These are phyloP conservation scores for Fusarium sororula DNA, from an alignment of 2,329 filamentous ascomycete genomes.

Conservation along the genomic window DNA sequence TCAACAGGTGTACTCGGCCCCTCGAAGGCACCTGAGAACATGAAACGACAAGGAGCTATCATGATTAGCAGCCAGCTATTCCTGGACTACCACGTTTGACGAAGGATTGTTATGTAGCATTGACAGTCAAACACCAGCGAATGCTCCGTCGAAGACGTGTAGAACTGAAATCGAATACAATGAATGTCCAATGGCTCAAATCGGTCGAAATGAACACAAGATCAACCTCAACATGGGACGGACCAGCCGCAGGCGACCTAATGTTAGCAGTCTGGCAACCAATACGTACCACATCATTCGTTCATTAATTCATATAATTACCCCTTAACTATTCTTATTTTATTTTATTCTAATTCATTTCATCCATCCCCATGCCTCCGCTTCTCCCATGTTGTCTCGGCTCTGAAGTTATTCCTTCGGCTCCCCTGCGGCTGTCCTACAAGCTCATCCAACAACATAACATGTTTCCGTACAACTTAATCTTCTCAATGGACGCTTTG, in stretches of 20 bases:
- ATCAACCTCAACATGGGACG: conserved; percentile 22
- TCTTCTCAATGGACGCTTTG: background rate
- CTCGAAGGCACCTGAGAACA: conserved; percentile 3
- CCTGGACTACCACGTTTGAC: conserved; percentile 15
- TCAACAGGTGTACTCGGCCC: conserved; percentile 6
- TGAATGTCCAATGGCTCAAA: background rate
- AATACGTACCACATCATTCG: conserved; percentile 1
- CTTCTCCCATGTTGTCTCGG: background rate
- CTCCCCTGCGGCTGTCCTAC: background rate
- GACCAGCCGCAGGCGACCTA: conserved; percentile 11
- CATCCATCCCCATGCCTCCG: background rate
- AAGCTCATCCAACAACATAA: background rate
- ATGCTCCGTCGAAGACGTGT: background rate
- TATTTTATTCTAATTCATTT: background rate
- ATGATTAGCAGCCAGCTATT: background rate
- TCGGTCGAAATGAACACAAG: conserved; percentile 23
- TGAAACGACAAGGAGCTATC: conserved; percentile 27
- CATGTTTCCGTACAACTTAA: conserved; percentile 15
- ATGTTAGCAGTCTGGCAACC: background rate
- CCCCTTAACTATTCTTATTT: conserved; percentile 1
- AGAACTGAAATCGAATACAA: background rate
- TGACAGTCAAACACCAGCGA: background rate
- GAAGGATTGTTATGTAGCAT: conserved; percentile 7
- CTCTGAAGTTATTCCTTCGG: background rate
- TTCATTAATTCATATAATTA: background rate